Percentiles rank a stretch among this genome's conserved stretches.
Evolutionary conservation across 176 grass and related monocot species (phyloP).

Genomic region (Avena insularis): DNA sequence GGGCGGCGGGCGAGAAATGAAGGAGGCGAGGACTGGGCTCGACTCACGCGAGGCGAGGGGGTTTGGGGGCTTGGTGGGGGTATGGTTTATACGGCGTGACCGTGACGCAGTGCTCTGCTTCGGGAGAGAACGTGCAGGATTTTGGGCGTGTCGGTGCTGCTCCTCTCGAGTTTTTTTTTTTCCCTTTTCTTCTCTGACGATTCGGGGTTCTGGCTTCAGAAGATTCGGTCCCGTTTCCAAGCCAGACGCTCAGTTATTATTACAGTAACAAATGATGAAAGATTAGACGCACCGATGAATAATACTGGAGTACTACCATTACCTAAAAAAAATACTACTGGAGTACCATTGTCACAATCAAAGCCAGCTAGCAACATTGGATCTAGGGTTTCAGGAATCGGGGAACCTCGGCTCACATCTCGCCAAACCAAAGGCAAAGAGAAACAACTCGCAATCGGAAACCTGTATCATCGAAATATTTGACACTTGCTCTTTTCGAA

Average conservation of each 20-base stretch:
- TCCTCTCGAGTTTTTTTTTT: neutral
- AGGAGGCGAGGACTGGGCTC: neutral
- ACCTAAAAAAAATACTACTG: no score
- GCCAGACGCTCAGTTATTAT: neutral
- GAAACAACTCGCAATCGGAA: no score
- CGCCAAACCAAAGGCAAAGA: no score
- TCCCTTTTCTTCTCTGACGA: neutral
- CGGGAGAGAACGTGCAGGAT: neutral
- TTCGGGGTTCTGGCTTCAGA: neutral
- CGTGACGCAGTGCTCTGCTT: neutral
- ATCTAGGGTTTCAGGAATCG: no score
- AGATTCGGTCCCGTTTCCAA: neutral
- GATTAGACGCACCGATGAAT: neutral
- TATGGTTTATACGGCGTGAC: constrained; percentile 26
- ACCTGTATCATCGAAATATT: no score
- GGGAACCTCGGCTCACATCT: no score
- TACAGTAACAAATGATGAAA: neutral
- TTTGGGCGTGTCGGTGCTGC: neutral
- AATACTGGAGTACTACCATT: no score
- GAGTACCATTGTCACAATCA: neutral
- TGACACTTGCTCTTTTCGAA: no score
- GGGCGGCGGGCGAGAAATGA: neutral
- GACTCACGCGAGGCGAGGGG: constrained; percentile 23
- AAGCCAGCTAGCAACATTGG: neutral
- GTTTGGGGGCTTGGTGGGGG: neutral